Percentiles rank a stretch among this genome's conserved stretches.
Conservation (phyloP, 371 early-diverging fungal genomes). For the Saksenaea oblongispora region DNA sequence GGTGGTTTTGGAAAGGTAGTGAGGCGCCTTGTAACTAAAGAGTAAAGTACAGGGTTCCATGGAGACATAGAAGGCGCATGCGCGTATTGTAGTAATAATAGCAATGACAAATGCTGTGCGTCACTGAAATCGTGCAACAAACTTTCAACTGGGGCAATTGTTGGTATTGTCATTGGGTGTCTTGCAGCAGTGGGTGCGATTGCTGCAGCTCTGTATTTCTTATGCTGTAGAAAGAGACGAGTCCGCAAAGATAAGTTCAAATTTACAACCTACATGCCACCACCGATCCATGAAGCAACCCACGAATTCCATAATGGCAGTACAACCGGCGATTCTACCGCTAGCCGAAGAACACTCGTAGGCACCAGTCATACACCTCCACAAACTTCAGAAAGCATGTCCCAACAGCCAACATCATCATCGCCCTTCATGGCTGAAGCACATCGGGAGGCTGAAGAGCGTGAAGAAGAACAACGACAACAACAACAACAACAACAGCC, state of each 20-base stretch:
- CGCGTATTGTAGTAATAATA: constrained; percentile 20
- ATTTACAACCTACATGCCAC: background rate
- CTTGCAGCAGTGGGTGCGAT: constrained; percentile 8
- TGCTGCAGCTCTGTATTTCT: background rate
- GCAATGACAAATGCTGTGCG: constrained; percentile 26
- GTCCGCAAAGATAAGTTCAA: background rate
- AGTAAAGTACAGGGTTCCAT: constrained; percentile 24
- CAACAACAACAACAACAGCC: background rate
- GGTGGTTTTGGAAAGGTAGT: background rate
- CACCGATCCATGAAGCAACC: background rate
- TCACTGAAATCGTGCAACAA: constrained; percentile 6
- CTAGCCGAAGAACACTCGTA: background rate
- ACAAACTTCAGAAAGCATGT: constrained; percentile 1
- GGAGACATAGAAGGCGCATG: constrained; percentile 23
- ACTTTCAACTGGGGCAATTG: constrained; percentile 30
- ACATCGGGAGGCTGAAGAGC: background rate
- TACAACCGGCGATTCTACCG: background rate
- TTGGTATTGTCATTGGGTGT: constrained; percentile 31
- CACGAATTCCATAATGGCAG: background rate
- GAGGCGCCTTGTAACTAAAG: background rate
- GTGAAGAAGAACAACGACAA: background rate
- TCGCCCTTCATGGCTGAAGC: constrained; percentile 7
- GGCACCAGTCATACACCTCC: background rate
- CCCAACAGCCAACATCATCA: constrained; percentile 10
- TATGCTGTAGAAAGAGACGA: constrained; percentile 7